Evolutionary conservation across 2,329 filamentous ascomycete genomes (phyloP).

Genomic region (Colletotrichum phormii): DNA sequence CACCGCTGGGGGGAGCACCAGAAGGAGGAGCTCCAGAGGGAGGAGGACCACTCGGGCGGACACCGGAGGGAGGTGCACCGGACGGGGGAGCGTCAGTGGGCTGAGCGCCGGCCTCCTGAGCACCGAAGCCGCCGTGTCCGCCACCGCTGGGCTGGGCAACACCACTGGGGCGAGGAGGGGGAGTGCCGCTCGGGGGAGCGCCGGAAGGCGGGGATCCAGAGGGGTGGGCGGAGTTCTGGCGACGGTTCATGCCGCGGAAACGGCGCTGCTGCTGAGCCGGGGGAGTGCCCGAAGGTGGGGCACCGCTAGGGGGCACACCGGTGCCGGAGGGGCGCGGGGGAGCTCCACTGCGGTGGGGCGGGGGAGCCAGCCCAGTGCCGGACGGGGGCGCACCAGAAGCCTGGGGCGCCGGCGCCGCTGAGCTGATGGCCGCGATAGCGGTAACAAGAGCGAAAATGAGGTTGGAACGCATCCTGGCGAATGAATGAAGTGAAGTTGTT

Average conservation of each 20-base stretch:
- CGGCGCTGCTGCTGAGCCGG: slow-evolving; percentile 8
- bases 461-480: slow-evolving; percentile 32
- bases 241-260: slow-evolving; percentile 18
- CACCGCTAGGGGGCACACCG: slow-evolving; percentile 4
- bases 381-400: slow-evolving; percentile 12
- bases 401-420: slow-evolving; percentile 30
- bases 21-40: slow-evolving; percentile 9
- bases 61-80: slow-evolving; percentile 3
- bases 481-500: slow-evolving; percentile 9
- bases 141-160: not conserved
- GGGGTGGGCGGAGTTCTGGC: slow-evolving; percentile 17
- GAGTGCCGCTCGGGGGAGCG: slow-evolving; percentile 21
- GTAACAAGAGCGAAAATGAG: slow-evolving; percentile 28
- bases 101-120: slow-evolving; percentile 4
- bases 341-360: slow-evolving; percentile 12
- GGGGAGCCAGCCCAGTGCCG: slow-evolving; percentile 15
- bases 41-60: not conserved
- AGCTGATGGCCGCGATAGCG: slow-evolving; percentile 29
- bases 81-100: slow-evolving; percentile 9
- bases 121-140: slow-evolving; percentile 14
- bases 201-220: slow-evolving; percentile 1
- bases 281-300: slow-evolving; percentile 8
- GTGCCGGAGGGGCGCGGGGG: slow-evolving; percentile 21
- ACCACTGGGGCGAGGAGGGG: slow-evolving; percentile 13
- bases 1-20: slow-evolving; percentile 15